These are phyloP conservation scores for Astragalus membranaceus DNA, from an alignment of 306 rosid genomes.

Conservation along the genomic window DNA sequence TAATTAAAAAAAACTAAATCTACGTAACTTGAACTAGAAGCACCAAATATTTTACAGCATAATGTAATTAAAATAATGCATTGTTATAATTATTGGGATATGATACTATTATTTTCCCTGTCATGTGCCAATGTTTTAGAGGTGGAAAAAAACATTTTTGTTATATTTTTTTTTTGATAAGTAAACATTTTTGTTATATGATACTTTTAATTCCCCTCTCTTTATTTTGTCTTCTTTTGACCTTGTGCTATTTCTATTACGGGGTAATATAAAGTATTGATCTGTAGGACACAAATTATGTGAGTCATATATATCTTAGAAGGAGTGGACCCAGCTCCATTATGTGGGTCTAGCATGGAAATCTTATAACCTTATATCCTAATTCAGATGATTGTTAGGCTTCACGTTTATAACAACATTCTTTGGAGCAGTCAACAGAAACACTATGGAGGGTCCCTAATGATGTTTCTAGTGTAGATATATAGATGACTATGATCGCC, in stretches of 20 bases:
- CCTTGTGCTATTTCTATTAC: constrained; percentile 27
- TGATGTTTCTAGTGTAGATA: constrained; percentile 44
- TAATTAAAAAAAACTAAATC: constrained; percentile 5
- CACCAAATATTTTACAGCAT: constrained; percentile 18
- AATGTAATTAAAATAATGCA: neutral
- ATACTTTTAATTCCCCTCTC: neutral
- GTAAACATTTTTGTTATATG: neutral
- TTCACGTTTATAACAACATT: constrained; percentile 76
- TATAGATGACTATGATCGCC: constrained; percentile 47
- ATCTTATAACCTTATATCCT: constrained; percentile 42
- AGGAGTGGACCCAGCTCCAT: neutral
- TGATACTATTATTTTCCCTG: neutral
- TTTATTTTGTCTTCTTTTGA: neutral
- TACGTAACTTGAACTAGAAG: constrained; percentile 45
- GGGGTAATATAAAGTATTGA: constrained; percentile 13
- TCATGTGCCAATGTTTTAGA: neutral
- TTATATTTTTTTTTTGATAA: too few relatives aligned
- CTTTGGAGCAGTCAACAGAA: constrained; percentile 59
- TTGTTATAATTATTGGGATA: neutral
- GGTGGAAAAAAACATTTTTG: neutral
- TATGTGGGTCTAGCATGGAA: constrained; percentile 43
- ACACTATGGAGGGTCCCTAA: constrained; percentile 61
- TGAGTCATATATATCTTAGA: constrained; percentile 2
- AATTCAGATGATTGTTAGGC: constrained; percentile 64
- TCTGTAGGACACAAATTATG: constrained; percentile 9